Percentiles rank a stretch among this genome's conserved stretches.
phyloP scores from a whole-genome alignment of 75 land plant genomes.

The Selaginella moellendorffii region DNA sequence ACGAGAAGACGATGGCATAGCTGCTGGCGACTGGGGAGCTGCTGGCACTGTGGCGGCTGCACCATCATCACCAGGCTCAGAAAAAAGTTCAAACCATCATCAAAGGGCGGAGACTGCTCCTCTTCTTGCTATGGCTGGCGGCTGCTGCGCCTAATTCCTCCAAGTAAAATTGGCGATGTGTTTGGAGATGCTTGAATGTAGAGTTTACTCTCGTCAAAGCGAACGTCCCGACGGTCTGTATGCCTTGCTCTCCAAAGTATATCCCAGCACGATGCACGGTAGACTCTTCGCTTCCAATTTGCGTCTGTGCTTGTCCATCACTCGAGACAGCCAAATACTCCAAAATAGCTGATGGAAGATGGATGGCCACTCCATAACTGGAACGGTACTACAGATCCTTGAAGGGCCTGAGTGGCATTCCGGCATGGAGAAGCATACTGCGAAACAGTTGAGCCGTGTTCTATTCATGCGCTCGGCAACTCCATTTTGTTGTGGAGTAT shows the following conservation, averaged over 20 bases:
- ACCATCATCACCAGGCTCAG: neutral
- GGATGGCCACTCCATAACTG: neutral
- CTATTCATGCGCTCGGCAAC: neutral
- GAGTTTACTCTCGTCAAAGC: neutral
- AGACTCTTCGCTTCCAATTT: conserved; percentile 1
- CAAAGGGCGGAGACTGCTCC: neutral
- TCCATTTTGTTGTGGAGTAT: conserved; percentile 1
- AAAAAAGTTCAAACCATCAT: neutral
- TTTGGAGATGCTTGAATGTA: conserved; percentile 1
- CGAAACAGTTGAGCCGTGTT: neutral
- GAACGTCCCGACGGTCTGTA: neutral
- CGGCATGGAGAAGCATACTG: neutral
- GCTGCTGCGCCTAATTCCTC: neutral
- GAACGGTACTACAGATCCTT: neutral
- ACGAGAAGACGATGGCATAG: neutral
- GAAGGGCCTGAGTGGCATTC: conserved; percentile 1
- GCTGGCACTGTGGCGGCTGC: neutral
- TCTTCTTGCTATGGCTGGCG: neutral
- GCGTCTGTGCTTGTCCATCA: neutral
- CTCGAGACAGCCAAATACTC: neutral
- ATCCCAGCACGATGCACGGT: too few relatives aligned
- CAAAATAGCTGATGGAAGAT: neutral
- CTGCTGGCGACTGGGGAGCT: neutral
- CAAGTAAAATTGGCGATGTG: neutral
- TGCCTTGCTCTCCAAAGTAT: neutral